These are phyloP conservation scores for Blastocystis sp. DNA, from an alignment of 352 stramenopile species.

Conservation along the genomic window DNA sequence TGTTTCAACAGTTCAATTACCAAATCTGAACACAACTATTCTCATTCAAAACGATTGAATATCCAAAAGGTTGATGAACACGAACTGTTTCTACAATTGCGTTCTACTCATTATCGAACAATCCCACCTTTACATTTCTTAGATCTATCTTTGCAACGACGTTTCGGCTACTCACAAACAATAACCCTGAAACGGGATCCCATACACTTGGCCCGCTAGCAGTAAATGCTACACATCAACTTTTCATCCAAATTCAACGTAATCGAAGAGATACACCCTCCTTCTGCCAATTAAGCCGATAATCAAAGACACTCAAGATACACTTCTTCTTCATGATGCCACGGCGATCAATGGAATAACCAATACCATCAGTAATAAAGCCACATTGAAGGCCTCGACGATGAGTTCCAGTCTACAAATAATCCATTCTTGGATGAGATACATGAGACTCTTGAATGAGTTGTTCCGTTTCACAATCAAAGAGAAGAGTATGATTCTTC, in stretches of 20 bases:
- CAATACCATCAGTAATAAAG: neutral
- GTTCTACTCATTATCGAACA: neutral
- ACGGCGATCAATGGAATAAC: neutral
- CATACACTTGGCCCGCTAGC: neutral
- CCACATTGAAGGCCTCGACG: neutral
- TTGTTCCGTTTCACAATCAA: neutral
- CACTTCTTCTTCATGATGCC: neutral
- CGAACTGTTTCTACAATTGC: neutral
- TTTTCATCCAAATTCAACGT: neutral
- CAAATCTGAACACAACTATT: neutral
- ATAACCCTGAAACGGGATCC: too few species aligned
- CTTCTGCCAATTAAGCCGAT: neutral
- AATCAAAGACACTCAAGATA: neutral
- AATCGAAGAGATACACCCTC: neutral
- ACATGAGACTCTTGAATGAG: neutral
- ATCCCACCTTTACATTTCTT: neutral
- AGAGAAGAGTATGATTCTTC: neutral
- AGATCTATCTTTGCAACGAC: neutral
- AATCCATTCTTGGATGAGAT: neutral
- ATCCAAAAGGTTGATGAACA: neutral
- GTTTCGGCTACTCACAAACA: neutral
- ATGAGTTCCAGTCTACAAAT: too few species aligned
- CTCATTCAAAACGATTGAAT: too few species aligned
- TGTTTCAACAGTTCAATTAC: neutral
- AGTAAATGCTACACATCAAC: neutral